Evolutionary conservation across 805 yeast genomes (phyloP).

Genomic region (Zygosaccharomyces siamensis): DNA sequence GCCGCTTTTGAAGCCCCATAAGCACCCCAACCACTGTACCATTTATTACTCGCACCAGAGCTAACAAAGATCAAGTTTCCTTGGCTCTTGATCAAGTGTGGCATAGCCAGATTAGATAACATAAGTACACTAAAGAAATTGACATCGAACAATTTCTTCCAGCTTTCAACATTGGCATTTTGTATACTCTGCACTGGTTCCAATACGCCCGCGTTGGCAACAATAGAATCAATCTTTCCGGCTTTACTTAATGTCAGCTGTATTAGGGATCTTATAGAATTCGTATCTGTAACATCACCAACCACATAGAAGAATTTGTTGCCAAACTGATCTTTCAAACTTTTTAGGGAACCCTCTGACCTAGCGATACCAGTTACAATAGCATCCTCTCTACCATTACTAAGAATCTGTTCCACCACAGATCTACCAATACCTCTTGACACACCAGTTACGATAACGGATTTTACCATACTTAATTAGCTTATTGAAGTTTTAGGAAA

Average conservation of each 20-base stretch:
- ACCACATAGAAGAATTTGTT: slow-evolving; percentile 47
- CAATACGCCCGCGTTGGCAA: slow-evolving; percentile 79
- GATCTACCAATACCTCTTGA: slow-evolving; percentile 80
- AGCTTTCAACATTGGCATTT: slow-evolving; percentile 40
- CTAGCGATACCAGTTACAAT: slow-evolving; percentile 66
- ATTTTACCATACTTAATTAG: slow-evolving; percentile 19
- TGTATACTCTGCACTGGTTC: slow-evolving; percentile 65
- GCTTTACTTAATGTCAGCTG: slow-evolving; percentile 43
- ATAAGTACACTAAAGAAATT: slow-evolving; percentile 73
- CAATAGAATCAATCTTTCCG: slow-evolving; percentile 57
- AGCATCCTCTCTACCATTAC: slow-evolving; percentile 37
- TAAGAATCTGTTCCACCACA: slow-evolving; percentile 50
- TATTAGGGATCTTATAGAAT: slow-evolving; percentile 35
- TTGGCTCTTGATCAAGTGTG: slow-evolving; percentile 47
- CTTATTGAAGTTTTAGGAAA: background rate
- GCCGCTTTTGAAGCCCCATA: slow-evolving; percentile 94
- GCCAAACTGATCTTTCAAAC: slow-evolving; percentile 43
- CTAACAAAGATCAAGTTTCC: slow-evolving; percentile 78
- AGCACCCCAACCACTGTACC: slow-evolving; percentile 64
- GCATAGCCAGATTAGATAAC: slow-evolving; percentile 51
- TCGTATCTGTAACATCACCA: slow-evolving; percentile 56
- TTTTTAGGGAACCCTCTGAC: slow-evolving; percentile 44
- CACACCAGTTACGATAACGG: slow-evolving; percentile 55
- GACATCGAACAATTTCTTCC: slow-evolving; percentile 66
- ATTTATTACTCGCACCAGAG: slow-evolving; percentile 74